Evolutionary conservation across 441 rosid species (phyloP).

Genomic region (Erysimum cheiri): DNA sequence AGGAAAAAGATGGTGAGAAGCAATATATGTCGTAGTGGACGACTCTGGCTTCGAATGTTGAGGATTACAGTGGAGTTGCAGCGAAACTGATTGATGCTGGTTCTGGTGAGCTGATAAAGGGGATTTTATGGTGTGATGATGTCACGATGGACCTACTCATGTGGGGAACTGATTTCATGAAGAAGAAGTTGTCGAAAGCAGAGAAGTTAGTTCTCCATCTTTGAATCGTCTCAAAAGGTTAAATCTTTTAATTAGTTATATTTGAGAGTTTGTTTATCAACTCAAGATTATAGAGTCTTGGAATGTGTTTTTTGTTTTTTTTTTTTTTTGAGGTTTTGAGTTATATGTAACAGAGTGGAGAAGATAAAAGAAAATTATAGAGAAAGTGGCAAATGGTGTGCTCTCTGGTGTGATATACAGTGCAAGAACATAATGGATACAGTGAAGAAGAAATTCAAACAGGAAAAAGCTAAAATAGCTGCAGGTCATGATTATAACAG

Average conservation of each 20-base stretch:
- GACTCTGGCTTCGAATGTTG: conserved; percentile 87
- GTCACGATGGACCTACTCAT: conserved; percentile 79
- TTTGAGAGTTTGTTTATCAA: not conserved
- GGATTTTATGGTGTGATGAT: conserved; percentile 95
- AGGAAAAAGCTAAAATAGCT: conserved; percentile 47
- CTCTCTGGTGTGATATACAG: conserved; percentile 58
- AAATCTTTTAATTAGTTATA: not conserved
- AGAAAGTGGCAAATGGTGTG: conserved; percentile 74
- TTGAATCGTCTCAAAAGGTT: conserved; percentile 59
- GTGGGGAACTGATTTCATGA: conserved; percentile 78
- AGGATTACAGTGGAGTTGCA: conserved; percentile 72
- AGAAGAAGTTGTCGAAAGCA: conserved; percentile 55
- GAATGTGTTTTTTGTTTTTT: not conserved
- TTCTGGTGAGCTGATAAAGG: conserved; percentile 78
- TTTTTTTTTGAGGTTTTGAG: not conserved
- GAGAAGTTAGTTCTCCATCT: conserved; percentile 60
- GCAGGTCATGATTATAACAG: not conserved
- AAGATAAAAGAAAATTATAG: conserved; percentile 74
- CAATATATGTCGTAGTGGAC: conserved; percentile 86
- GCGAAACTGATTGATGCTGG: conserved; percentile 74
- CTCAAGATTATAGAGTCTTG: not conserved
- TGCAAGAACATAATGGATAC: conserved; percentile 28
- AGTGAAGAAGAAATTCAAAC: conserved; percentile 53
- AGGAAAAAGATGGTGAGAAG: conserved; percentile 62
- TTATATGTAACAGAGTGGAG: conserved; percentile 61